Evolutionary conservation across 352 stramenopile species (phyloP), one percentile per base, ranked within the genome.

Genomic region (Pythium sp.): DNA sequence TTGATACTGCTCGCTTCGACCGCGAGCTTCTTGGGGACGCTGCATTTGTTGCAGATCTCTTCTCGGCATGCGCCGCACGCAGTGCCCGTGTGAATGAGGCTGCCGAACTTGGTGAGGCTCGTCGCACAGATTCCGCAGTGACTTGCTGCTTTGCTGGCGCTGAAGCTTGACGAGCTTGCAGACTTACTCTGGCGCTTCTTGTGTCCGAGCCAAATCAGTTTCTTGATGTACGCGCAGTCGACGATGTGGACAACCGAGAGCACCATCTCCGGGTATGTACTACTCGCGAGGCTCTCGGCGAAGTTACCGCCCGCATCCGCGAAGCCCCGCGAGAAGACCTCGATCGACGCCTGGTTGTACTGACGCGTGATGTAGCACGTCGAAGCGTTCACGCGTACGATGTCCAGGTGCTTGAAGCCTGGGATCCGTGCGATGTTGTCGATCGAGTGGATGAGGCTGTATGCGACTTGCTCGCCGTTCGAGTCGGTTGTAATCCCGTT

Each of bases 31-130:
- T n/a, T n/a, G n/a, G n/a, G n/a, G n/a, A n/a, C n/a, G n/a, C n/a
- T n/a, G n/a, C n/a, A n/a, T n/a, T n/a, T n/a, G n/a, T n/a, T n/a
- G n/a, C n/a, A n/a, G n/a, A n/a, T n/a, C n/a, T n/a, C n/a, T n/a
- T n/a, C n/a, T n/a, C n/a, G n/a, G n/a, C n/a, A n/a, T n/a, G 78
- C 73, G 9, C 64, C 68, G 56, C 78, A 86, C 12, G 56, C 43
- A 6, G 65, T 66, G 32, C 74, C 69, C 20, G 28, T 28, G 11
- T 70, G 64, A 3, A 84, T 56, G 30, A 84, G 55, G 18, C 62
- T 80, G 38, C 43, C 51, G 20, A 84, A 62, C 34, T 62, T 74
- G 24, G 64, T 79, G 7, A 72, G 67, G 20, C 36, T 72, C 61
- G 78, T 80, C 15, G 66, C 65, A 34, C 78, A 85, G 5, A 78